These are phyloP conservation scores for Phytopythium cucurbitacearum DNA, from an alignment of 352 stramenopile genomes.

Conservation along the genomic window DNA sequence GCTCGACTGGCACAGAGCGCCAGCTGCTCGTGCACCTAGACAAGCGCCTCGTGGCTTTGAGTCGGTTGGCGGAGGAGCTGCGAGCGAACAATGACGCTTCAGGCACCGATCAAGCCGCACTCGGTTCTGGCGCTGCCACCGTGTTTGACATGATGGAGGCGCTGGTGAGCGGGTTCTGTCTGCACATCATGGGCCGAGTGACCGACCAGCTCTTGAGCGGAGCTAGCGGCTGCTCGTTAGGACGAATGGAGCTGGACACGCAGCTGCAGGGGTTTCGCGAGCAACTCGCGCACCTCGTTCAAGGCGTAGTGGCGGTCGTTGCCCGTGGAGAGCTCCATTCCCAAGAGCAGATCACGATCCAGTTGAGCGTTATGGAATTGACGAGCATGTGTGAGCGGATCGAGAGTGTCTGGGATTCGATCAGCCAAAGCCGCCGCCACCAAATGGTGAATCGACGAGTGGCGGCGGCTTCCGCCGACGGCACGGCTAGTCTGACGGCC, in stretches of 20 bases:
- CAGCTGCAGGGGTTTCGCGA: constrained; percentile 39
- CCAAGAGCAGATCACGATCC: not conserved
- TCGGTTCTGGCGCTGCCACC: not conserved
- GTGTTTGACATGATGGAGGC: constrained; percentile 33
- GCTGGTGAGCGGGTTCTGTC: constrained; percentile 48
- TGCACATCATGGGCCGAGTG: constrained; percentile 43
- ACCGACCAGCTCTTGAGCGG: constrained; percentile 47
- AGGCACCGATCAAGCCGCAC: too few relatives aligned
- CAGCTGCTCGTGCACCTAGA: too few relatives aligned
- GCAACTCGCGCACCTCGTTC: constrained; percentile 20
- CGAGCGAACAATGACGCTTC: not conserved
- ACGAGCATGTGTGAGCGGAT: constrained; percentile 45
- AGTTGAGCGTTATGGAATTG: constrained; percentile 27
- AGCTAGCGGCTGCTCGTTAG: constrained; percentile 14
- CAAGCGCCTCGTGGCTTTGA: too few relatives aligned
- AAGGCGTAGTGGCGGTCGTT: constrained; percentile 1
- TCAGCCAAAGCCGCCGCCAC: constrained; percentile 36
- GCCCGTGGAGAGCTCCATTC: constrained; percentile 3
- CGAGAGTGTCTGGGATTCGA: constrained; percentile 34
- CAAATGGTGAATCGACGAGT: constrained; percentile 23
- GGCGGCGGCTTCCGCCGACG: not conserved
- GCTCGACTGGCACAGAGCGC: too few relatives aligned
- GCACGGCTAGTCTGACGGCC: not conserved
- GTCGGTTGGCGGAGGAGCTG: not conserved
- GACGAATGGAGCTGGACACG: constrained; percentile 27